Conservation (phyloP, 73 alveolate species). For the Paramecium caudatum region DNA sequence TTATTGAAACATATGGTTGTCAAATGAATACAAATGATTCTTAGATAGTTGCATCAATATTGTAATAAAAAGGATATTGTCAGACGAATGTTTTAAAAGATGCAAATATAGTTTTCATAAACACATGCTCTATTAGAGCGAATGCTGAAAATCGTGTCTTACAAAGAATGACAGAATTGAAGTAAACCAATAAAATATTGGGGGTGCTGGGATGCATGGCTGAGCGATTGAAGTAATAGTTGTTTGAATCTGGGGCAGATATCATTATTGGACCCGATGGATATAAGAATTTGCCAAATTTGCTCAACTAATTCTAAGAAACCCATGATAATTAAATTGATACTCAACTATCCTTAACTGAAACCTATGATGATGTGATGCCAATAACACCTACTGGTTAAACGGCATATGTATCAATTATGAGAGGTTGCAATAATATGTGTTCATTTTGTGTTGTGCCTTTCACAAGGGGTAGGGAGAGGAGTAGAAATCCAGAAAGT, state of each 20-base stretch:
- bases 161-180: slow-evolving; percentile 80
- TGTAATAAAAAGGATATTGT: neutral
- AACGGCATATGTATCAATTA: slow-evolving; percentile 88
- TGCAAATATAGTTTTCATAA: slow-evolving; percentile 86
- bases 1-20: slow-evolving; percentile 34
- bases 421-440: slow-evolving; percentile 97
- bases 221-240: slow-evolving; percentile 84
- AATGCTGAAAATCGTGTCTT: slow-evolving; percentile 89
- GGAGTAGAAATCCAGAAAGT: slow-evolving; percentile 82
- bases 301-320: slow-evolving; percentile 62
- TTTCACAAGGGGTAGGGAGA: slow-evolving; percentile 94
- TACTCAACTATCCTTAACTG: slow-evolving; percentile 88
- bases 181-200: slow-evolving; percentile 73
- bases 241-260: slow-evolving; percentile 82
- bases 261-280: slow-evolving; percentile 94
- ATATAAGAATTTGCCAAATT: slow-evolving; percentile 85
- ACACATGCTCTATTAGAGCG: slow-evolving; percentile 93
- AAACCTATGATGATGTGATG: slow-evolving; percentile 90
- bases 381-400: slow-evolving; percentile 78
- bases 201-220: slow-evolving; percentile 95
- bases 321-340: slow-evolving; percentile 76
- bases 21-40: slow-evolving; percentile 9
- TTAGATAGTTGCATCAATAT: neutral
- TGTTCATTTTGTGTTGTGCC: slow-evolving; percentile 95
- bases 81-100: slow-evolving; percentile 61